A percentile compares a stretch with the other conserved stretches of the same genome.
Conservation (phyloP, 768 basidiomycete species). For the Suillus variegatus region DNA sequence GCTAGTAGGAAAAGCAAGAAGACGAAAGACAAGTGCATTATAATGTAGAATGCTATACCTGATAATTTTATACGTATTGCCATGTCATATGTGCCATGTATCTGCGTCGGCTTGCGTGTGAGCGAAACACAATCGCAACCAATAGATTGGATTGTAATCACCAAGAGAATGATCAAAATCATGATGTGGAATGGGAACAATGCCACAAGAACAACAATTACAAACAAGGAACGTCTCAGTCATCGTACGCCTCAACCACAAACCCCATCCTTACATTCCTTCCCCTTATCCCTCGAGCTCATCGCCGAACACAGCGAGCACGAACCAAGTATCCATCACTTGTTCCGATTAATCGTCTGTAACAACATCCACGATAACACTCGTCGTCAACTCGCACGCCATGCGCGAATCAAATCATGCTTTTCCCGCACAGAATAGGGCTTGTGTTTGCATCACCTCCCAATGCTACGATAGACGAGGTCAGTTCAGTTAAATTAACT, state of each 20-base stretch:
- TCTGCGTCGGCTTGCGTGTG: not conserved
- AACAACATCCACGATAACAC: conserved; percentile 13
- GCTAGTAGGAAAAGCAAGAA: conserved; percentile 40
- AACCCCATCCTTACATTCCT: conserved; percentile 16
- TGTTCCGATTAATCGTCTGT: not conserved
- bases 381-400: conserved; percentile 22
- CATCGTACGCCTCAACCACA: conserved; percentile 32
- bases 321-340: conserved; percentile 16
- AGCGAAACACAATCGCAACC: not conserved
- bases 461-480: conserved; percentile 95
- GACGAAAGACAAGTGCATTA: conserved; percentile 49
- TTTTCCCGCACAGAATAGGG: conserved; percentile 93
- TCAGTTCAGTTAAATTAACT: conserved; percentile 39
- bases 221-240: conserved; percentile 30
- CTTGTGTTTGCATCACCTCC: conserved; percentile 91
- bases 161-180: not conserved
- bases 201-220: conserved; percentile 33
- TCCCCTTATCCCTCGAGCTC: conserved; percentile 11
- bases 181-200: not conserved
- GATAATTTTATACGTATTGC: not conserved
- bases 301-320: not conserved
- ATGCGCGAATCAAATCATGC: conserved; percentile 97
- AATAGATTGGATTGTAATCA: not conserved
- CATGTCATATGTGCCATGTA: not conserved
- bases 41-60: conserved; percentile 45